A percentile compares a stretch with the other conserved stretches of the same genome.
Evolutionary conservation across 768 basidiomycete genomes (phyloP).

Genomic region (Kondoa subrosea): DNA sequence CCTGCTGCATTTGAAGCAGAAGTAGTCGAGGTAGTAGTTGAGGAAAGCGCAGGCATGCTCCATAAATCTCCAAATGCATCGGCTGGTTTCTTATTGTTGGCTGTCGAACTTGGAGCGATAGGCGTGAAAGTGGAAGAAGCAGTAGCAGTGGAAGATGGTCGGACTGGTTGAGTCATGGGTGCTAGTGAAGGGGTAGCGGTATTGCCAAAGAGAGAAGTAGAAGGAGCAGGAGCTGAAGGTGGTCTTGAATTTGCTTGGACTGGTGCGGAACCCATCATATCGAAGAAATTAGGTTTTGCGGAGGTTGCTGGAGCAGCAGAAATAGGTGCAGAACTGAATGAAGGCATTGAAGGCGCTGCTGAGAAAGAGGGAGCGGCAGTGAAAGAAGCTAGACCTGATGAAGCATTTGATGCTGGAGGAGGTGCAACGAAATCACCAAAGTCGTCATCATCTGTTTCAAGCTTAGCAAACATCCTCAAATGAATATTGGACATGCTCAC

Average conservation of each 20-base stretch:
- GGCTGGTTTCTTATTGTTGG: conserved; percentile 11
- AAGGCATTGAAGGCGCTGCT: neutral
- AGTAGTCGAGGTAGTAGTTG: conserved; percentile 10
- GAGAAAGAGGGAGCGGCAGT: conserved; percentile 1
- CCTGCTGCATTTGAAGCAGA: neutral
- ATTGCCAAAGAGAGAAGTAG: neutral
- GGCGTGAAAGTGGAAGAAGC: neutral
- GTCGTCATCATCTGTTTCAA: conserved; percentile 32
- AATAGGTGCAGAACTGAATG: conserved; percentile 18
- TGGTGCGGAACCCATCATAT: conserved; percentile 22
- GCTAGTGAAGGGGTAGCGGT: conserved; percentile 7
- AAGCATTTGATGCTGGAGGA: conserved; percentile 20
- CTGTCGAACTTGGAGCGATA: conserved; percentile 3
- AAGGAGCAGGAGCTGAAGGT: conserved; percentile 9
- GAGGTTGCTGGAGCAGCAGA: conserved; percentile 23
- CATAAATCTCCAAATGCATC: conserved; percentile 24
- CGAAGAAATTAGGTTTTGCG: conserved; percentile 31
- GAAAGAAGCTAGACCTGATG: too few relatives aligned
- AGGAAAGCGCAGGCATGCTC: conserved; percentile 4
- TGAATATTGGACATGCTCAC: conserved; percentile 16
- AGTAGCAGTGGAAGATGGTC: neutral
- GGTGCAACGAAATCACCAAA: conserved; percentile 35
- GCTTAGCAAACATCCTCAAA: neutral
- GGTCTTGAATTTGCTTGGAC: conserved; percentile 13
- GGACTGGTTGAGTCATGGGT: neutral